phyloP scores from a whole-genome alignment of 2,329 filamentous ascomycete species.

The Raffaelea deltoideospora region DNA sequence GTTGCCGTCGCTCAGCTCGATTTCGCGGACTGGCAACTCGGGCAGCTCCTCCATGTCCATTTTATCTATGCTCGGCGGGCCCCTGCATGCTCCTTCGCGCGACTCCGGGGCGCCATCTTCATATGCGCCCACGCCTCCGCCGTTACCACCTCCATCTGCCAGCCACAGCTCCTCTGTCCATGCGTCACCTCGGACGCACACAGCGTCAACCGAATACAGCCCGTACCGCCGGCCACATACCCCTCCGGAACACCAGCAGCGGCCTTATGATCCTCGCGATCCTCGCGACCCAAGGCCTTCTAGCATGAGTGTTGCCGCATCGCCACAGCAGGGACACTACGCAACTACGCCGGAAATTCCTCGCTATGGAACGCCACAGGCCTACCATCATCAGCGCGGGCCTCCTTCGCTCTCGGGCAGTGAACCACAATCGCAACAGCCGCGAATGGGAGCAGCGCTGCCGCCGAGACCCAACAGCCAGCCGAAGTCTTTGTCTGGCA shows the following conservation, averaged over 20 bases:
- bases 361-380: constrained; percentile 44
- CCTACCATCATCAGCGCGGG: constrained; percentile 32
- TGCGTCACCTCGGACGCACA: constrained; percentile 40
- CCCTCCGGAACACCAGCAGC: constrained; percentile 46
- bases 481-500: constrained; percentile 31
- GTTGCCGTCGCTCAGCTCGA: constrained; percentile 33
- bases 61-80: constrained; percentile 42
- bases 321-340: constrained; percentile 25
- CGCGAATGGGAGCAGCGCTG: constrained; percentile 19
- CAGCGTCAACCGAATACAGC: constrained; percentile 41
- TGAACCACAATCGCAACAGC: constrained; percentile 27
- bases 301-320: constrained; percentile 24
- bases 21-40: constrained; percentile 30
- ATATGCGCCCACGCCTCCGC: constrained; percentile 16
- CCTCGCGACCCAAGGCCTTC: constrained; percentile 25
- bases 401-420: constrained; percentile 28
- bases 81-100: constrained; percentile 20
- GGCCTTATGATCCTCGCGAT: constrained; percentile 32
- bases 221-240: constrained; percentile 55
- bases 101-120: constrained; percentile 19
- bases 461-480: constrained; percentile 37
- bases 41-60: constrained; percentile 48
- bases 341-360: constrained; percentile 38
- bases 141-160: constrained; percentile 8
- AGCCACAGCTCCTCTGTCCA: constrained; percentile 33